These are phyloP conservation scores for Magnaporthales sp. DNA, from an alignment of 2,329 filamentous ascomycete species.

Conservation along the genomic window DNA sequence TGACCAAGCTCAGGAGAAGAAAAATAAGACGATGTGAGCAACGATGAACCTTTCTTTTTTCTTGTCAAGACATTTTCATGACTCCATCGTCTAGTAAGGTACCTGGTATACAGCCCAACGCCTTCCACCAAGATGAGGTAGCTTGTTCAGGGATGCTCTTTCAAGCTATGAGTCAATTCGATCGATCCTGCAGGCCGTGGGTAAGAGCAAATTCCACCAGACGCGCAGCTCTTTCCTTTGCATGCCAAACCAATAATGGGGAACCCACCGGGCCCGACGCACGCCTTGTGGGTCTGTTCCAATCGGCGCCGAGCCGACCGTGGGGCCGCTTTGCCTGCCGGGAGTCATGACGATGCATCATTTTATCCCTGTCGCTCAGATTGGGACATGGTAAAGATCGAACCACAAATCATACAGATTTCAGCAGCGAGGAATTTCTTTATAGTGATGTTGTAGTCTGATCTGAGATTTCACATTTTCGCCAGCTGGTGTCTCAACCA, in stretches of 20 bases:
- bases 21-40: neutral
- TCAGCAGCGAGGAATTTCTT: neutral
- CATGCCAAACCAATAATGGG: neutral
- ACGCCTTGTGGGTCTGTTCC: neutral
- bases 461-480: neutral
- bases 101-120: neutral
- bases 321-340: neutral
- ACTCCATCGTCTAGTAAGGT: too few species aligned
- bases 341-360: neutral
- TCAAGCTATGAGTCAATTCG: neutral
- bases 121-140: neutral
- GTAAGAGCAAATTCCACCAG: neutral
- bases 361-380: neutral
- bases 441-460: neutral
- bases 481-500: neutral
- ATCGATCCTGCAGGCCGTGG: neutral
- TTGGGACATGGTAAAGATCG: neutral
- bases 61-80: neutral
- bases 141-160: neutral
- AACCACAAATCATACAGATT: neutral
- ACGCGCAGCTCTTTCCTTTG: neutral
- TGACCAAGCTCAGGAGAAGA: neutral
- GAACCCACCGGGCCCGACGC: neutral
- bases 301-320: neutral
- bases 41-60: neutral